Evolutionary conservation across 2,329 filamentous ascomycete genomes (phyloP), one percentile per base, ranked within the genome.

Genomic region (Emmonsia crescens): DNA sequence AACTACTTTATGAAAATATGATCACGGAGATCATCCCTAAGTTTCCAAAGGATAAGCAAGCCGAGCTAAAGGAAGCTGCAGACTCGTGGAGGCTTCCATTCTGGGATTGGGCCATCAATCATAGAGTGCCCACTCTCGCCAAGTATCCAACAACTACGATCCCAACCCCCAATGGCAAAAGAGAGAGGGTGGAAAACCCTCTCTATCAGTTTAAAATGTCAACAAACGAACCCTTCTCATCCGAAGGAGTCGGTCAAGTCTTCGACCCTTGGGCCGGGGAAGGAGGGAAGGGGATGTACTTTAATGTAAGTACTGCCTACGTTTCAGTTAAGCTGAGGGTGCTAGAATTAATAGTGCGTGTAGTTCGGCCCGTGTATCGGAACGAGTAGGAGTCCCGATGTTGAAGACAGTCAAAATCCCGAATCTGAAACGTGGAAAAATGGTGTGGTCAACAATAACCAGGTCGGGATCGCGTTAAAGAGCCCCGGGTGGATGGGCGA

Each of bases 81-180:
- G 64, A 72, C 24, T 70, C 66, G 24, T 73, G 80, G 57, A 76
- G 79, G n/a, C 71, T 79, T n/a, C 78, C 79, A 3, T 81, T 77
- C 67, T 80, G 78, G 78, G 78, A 81, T 66, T 80, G 77, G 76
- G 76, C 77, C 76, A 52, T 61, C 14, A 62, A 57, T 16, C 42
- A 61, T 3, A 60, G 59, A 24, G 62, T 68, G 10, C 70, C 66
- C 61, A 78, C 29, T 69, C 73, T 51, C 64, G 67, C 29, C 68
- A 67, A 66, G 36, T 62, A 65, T 9, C 66, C 67, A 21, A 65
- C 59, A 3, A 62, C 72, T 60, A 74, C 67, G 1, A 74, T 82
- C 40, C 67, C 71, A 9, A 73, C 69, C 46, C 74, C 73, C 60
- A 74, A 76, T 1, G 67, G 65, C 21, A 76, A 77, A 42, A 62